Evolutionary conservation across 2,329 filamentous ascomycete species (phyloP).

Genomic region (Phaeoacremonium minimum): DNA sequence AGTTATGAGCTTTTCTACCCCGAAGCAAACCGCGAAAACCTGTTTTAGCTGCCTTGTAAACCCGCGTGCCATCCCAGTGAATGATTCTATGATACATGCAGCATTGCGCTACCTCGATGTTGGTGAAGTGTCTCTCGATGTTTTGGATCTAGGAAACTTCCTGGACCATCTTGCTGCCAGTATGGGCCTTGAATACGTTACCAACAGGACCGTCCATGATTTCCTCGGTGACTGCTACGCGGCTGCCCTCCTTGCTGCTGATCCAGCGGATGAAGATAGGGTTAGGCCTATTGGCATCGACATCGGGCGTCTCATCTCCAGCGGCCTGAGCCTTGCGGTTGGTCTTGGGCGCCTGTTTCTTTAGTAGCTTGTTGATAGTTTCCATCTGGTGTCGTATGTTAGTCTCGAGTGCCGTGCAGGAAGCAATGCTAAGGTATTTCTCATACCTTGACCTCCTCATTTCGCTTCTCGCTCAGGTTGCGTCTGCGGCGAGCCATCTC

Average conservation of each 20-base stretch:
- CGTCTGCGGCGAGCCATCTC: constrained; percentile 59
- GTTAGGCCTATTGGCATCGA: constrained; percentile 44
- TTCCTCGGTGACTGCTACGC: constrained; percentile 62
- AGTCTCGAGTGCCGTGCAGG: too few relatives aligned
- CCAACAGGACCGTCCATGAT: constrained; percentile 63
- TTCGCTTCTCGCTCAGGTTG: constrained; percentile 61
- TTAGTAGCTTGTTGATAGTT: constrained; percentile 85
- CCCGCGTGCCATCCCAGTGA: too few relatives aligned
- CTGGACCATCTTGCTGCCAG: constrained; percentile 47
- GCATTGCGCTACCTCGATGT: too few relatives aligned
- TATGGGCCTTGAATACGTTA: constrained; percentile 42
- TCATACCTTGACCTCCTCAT: constrained; percentile 58
- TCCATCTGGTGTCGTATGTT: constrained; percentile 80
- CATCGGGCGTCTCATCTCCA: constrained; percentile 45
- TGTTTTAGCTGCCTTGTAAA: too few relatives aligned
- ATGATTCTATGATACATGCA: too few relatives aligned
- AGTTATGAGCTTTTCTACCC: too few relatives aligned
- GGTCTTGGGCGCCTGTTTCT: constrained; percentile 78
- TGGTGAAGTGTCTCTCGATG: too few relatives aligned
- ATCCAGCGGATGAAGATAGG: constrained; percentile 67
- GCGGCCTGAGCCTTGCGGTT: constrained; percentile 45
- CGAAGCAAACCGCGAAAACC: too few relatives aligned
- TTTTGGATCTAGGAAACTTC: constrained; percentile 49
- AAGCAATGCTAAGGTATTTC: too few relatives aligned
- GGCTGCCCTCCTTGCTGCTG: constrained; percentile 60